Conservation (phyloP, 805 yeast genomes). For the Candida insectalens region DNA sequence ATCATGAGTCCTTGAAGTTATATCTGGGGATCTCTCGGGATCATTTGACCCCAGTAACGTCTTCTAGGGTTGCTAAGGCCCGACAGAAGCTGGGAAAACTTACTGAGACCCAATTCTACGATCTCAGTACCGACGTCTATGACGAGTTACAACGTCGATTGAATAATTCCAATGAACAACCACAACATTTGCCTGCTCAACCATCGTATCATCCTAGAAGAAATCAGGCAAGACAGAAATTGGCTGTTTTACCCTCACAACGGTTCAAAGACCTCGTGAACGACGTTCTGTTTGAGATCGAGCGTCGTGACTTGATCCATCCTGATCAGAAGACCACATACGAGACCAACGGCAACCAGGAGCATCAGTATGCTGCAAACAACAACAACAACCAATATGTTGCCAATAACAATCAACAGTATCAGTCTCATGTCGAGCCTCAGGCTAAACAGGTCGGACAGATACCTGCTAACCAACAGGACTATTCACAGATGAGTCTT, state of each 20-base stretch:
- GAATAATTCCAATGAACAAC: conserved; percentile 38
- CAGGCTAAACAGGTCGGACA: conserved; percentile 2
- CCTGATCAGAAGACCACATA: background rate
- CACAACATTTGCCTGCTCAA: conserved; percentile 67
- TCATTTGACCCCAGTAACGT: conserved; percentile 29
- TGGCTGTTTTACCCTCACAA: conserved; percentile 71
- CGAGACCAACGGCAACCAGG: background rate
- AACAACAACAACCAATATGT: background rate
- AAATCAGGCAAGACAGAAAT: conserved; percentile 89
- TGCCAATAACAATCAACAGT: conserved; percentile 1
- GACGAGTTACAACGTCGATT: conserved; percentile 84
- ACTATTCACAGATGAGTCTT: conserved; percentile 5
- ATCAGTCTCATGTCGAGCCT: background rate
- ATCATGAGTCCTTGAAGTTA: conserved; percentile 39
- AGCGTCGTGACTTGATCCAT: conserved; percentile 30
- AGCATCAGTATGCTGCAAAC: background rate
- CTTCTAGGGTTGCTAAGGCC: conserved; percentile 69
- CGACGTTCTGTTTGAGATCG: conserved; percentile 82
- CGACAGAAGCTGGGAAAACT: conserved; percentile 76
- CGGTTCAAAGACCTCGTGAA: conserved; percentile 85
- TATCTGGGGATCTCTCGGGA: conserved; percentile 43
- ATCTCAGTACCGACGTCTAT: conserved; percentile 86
- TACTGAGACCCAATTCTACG: conserved; percentile 75
- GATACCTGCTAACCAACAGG: conserved; percentile 9
- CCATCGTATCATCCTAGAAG: conserved; percentile 81